phyloP scores from a whole-genome alignment of 441 rosid genomes.

The Adansonia gregorii region DNA sequence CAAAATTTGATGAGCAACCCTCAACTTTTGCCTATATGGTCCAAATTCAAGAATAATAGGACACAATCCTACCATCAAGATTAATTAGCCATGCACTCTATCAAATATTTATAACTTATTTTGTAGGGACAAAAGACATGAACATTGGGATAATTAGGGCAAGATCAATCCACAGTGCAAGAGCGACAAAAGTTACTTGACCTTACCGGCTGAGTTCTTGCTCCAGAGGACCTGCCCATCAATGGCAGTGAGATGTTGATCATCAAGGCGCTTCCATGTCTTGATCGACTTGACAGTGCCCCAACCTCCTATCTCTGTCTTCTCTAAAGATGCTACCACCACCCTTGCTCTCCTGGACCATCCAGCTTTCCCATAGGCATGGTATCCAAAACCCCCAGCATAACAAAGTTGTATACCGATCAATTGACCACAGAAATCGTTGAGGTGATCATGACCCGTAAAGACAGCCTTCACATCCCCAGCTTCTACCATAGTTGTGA shows the following conservation, averaged over 20 bases:
- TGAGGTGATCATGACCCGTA: slow-evolving; percentile 78
- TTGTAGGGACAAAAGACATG: not conserved
- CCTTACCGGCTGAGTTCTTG: slow-evolving; percentile 49
- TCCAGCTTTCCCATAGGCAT: slow-evolving; percentile 86
- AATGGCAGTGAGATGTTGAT: slow-evolving; percentile 53
- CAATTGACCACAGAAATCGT: slow-evolving; percentile 74
- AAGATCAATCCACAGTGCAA: not conserved
- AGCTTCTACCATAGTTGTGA: slow-evolving; percentile 68
- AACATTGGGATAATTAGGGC: not conserved
- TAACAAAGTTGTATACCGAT: slow-evolving; percentile 75
- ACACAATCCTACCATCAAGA: not conserved
- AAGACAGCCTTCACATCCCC: slow-evolving; percentile 85
- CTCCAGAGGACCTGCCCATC: slow-evolving; percentile 80
- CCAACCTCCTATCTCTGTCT: slow-evolving; percentile 56
- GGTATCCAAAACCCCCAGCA: slow-evolving; percentile 90
- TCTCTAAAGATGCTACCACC: slow-evolving; percentile 68
- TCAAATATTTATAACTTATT: not conserved
- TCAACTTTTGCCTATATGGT: not conserved
- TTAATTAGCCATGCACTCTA: not conserved
- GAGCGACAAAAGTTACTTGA: not conserved
- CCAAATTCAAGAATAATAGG: slow-evolving; percentile 1
- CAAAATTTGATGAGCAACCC: not conserved
- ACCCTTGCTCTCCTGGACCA: slow-evolving; percentile 81
- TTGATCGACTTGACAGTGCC: slow-evolving; percentile 68
- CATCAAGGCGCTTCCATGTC: slow-evolving; percentile 92